Base-by-base conservation (phyloP, 1,139 yeast species). In the Pneumocystis carinii region DNA sequence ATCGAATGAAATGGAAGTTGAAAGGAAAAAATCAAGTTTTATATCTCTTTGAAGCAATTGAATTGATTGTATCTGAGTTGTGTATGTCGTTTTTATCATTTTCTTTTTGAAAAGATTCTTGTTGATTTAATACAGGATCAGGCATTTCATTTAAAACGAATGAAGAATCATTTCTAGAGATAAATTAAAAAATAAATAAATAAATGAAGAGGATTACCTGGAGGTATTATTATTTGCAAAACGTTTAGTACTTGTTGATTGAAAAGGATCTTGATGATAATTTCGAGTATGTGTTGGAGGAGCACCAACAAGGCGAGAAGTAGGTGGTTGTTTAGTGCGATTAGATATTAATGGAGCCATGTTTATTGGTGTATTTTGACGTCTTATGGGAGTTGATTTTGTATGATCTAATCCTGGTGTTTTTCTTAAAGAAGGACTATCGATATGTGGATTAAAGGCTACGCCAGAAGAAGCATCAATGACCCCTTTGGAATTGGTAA, bases 341-440 rank as follows among this genome's bases (percentile, higher is more conserved):
- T 48, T 48, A 12, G 55, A 12, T 24, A 24, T 15, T 19, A 5
- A 7, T 17, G 55, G 55, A 1, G 27, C 10, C 10, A 32, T 24
- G 24, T 19, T 57, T 57, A 15, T 38, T 19, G 29, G 19, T 17
- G n/a, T n/a, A 57, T 39, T 57, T 4, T 57, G 27, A 3, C 59
- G 59, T 12, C 41, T 27, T 37, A 57, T 57, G 19, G 59, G 59
- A 3, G 59, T 57, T 29, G 59, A 57, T 24, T 57, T 57, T 27
- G 41, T 57, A 37, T 37, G 59, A 39, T 57, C 59, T 19, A 57
- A 12, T 27, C 59, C 59, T 4, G 59, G 42, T 19, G 59, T 57
- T 19, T 39, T 37, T 12, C 38, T 37, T 39, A 57, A 37, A 19
- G 59, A 57, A 57, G 59, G 59, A 12, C 59, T 57, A 14, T 57